A percentile compares a stretch with the other conserved stretches of the same genome.
Conservation (phyloP, 202 grass and related monocot species). For the Schoenoplectus triqueter region DNA sequence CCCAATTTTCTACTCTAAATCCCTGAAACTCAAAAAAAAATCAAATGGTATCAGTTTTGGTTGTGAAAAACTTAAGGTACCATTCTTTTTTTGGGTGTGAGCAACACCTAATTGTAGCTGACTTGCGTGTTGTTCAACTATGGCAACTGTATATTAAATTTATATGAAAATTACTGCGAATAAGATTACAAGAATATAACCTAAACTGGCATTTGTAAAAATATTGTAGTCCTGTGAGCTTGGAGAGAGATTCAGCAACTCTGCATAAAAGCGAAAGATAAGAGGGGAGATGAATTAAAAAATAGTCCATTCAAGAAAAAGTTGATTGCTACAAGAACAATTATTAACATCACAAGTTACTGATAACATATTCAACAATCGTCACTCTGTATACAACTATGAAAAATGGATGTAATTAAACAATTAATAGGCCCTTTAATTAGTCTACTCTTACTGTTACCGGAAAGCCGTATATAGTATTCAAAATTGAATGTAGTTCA, state of each 20-base stretch:
- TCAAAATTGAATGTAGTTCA: neutral
- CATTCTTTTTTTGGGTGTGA: neutral
- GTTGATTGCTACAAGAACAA: neutral
- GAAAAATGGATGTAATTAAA: neutral
- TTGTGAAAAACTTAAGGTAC: neutral
- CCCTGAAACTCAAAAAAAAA: conserved; percentile 2
- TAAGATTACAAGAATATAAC: conserved; percentile 35
- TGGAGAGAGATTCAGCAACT: conserved; percentile 64
- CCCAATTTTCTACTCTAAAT: neutral
- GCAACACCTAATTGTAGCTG: neutral
- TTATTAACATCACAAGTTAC: neutral
- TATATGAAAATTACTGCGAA: neutral
- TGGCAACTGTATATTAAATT: neutral
- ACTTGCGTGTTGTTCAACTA: neutral
- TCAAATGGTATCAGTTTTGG: too few relatives aligned
- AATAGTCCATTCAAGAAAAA: neutral
- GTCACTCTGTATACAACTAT: neutral
- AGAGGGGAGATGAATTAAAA: neutral
- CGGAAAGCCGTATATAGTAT: neutral
- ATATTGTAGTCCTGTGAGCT: conserved; percentile 73
- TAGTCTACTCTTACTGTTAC: too few relatives aligned
- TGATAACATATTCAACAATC: neutral
- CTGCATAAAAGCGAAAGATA: conserved; percentile 33
- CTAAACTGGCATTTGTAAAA: conserved; percentile 59
- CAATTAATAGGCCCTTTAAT: neutral